Percentiles rank a stretch among this genome's conserved stretches.
Evolutionary conservation across 805 yeast genomes (phyloP).

Genomic region (Vanderwaltozyma yarrowii): DNA sequence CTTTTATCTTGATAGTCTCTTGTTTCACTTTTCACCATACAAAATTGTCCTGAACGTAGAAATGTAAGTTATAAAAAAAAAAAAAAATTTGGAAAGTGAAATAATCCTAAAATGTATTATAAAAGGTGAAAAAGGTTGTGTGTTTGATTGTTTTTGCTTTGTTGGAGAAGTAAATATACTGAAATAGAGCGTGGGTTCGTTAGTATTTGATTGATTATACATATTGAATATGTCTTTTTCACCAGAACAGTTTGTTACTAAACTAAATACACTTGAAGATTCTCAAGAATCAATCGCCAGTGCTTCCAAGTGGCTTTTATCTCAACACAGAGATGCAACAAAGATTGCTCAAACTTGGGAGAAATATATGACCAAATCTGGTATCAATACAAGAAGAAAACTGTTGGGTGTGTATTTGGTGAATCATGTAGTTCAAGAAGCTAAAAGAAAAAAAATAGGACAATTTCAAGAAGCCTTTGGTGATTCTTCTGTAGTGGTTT

Average conservation of each 20-base stretch:
- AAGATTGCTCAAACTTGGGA: conserved; percentile 22
- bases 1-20: too few species aligned
- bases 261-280: conserved; percentile 23
- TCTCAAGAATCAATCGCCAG: conserved; percentile 27
- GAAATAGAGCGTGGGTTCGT: too few species aligned
- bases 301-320: conserved; percentile 26
- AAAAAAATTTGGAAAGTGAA: too few species aligned
- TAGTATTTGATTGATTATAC: too few species aligned
- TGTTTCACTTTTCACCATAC: too few species aligned
- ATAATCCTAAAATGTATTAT: too few species aligned
- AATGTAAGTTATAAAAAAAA: too few species aligned
- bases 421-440: conserved; percentile 28
- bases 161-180: too few species aligned
- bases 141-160: too few species aligned
- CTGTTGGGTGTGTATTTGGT: conserved; percentile 23
- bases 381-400: conserved; percentile 23
- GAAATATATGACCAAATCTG: conserved; percentile 15
- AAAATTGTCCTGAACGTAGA: too few species aligned
- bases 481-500: conserved; percentile 24
- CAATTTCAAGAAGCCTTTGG: conserved; percentile 24
- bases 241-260: conserved; percentile 19
- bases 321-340: conserved; percentile 19
- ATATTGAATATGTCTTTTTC: conserved; percentile 25
- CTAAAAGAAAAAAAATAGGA: conserved; percentile 21
- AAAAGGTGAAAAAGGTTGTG: too few species aligned